Conservation (phyloP, 2,329 filamentous ascomycete species). For the Aspergillus sp. region DNA sequence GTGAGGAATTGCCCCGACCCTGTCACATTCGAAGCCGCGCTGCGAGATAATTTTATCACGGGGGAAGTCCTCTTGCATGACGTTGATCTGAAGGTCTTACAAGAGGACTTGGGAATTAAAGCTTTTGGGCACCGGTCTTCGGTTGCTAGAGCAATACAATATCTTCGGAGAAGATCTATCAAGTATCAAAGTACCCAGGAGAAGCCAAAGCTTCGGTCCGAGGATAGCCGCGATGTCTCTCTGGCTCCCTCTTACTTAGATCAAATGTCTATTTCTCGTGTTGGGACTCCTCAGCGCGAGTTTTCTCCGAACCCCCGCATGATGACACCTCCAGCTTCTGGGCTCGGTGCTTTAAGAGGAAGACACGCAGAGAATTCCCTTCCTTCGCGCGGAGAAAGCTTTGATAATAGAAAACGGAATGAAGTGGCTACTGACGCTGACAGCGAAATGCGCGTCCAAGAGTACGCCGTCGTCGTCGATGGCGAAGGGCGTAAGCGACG, state of each 20-base stretch:
- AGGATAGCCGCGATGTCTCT: constrained; percentile 3
- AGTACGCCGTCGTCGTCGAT: constrained; percentile 19
- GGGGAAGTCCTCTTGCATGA: constrained; percentile 58
- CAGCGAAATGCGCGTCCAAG: constrained; percentile 9
- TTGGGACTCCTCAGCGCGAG: neutral
- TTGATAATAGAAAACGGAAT: neutral
- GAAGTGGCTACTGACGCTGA: neutral
- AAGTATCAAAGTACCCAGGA: constrained; percentile 36
- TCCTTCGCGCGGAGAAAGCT: neutral
- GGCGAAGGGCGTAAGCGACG: constrained; percentile 24
- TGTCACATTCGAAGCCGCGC: constrained; percentile 44
- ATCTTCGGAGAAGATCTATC: constrained; percentile 48
- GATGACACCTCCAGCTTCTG: neutral
- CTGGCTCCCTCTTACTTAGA: neutral
- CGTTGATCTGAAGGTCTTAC: constrained; percentile 43
- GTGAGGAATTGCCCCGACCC: constrained; percentile 45
- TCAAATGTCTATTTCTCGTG: neutral
- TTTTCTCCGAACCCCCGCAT: neutral
- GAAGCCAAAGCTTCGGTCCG: neutral
- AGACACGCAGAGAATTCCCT: neutral
- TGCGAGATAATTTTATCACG: constrained; percentile 59
- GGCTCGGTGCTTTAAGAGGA: neutral
- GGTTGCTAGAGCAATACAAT: constrained; percentile 52
- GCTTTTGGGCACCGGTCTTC: constrained; percentile 53
- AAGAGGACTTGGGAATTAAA: constrained; percentile 52